Percentiles rank a stretch among this genome's conserved stretches.
Evolutionary conservation across 371 early-diverging fungal genomes (phyloP).

Genomic region (Funneliformis caledonium): DNA sequence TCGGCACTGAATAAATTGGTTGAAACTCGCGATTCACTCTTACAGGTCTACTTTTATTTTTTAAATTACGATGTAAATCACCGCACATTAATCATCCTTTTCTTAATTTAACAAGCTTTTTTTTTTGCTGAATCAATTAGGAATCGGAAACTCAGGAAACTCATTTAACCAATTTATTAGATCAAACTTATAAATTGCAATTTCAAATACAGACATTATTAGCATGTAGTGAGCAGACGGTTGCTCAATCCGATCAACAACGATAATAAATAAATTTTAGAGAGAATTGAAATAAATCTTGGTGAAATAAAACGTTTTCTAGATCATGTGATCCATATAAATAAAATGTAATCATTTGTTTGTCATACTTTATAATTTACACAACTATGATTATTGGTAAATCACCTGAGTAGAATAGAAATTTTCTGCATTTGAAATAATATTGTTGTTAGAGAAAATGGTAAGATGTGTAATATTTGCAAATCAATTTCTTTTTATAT

Average conservation of each 20-base stretch:
- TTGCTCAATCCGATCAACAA: background rate
- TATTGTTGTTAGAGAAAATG: no score
- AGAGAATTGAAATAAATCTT: no score
- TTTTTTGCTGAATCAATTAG: background rate
- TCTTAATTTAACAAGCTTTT: background rate
- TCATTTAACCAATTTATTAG: constrained; percentile 22
- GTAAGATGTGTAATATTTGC: no score
- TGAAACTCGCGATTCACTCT: background rate
- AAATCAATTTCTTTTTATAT: no score
- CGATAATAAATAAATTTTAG: background rate
- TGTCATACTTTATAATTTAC: no score
- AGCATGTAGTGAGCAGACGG: constrained; percentile 24
- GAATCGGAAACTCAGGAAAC: constrained; percentile 16
- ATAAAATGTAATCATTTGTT: no score
- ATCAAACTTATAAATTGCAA: constrained; percentile 33
- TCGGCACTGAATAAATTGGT: background rate
- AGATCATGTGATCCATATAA: no score
- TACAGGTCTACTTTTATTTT: background rate
- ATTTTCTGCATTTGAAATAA: no score
- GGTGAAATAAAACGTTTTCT: background rate
- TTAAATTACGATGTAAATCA: background rate
- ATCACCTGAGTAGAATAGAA: no score
- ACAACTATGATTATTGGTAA: no score
- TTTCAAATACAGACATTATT: constrained; percentile 35
- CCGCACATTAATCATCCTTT: background rate